Conservation (phyloP, 2,329 filamentous ascomycete genomes). For the Rhynchosporium agropyri region DNA sequence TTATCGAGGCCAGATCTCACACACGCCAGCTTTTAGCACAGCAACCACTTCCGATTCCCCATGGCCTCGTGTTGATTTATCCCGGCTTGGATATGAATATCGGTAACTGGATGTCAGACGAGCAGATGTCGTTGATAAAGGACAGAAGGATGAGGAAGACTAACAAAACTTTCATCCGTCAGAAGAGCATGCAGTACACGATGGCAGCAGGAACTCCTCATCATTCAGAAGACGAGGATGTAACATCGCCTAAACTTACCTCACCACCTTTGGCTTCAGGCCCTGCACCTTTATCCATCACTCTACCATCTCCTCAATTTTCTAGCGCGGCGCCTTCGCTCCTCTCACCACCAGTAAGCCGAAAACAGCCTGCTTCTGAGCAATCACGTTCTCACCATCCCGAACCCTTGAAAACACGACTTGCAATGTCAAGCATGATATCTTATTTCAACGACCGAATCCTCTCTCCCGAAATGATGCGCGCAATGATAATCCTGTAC, state of each 20-base stretch:
- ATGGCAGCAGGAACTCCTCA: constrained; percentile 82
- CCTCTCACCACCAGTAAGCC: constrained; percentile 29
- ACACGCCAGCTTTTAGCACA: constrained; percentile 59
- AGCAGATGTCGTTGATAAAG: constrained; percentile 92
- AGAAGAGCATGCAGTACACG: constrained; percentile 89
- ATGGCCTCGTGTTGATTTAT: constrained; percentile 84
- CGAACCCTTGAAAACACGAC: constrained; percentile 72
- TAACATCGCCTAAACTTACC: constrained; percentile 43
- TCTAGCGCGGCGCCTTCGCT: constrained; percentile 34
- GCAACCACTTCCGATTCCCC: constrained; percentile 69
- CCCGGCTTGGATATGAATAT: constrained; percentile 96
- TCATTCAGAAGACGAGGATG: constrained; percentile 72
- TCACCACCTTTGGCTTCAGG: constrained; percentile 21
- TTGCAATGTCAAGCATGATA: constrained; percentile 95
- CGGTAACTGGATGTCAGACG: constrained; percentile 98
- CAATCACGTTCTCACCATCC: constrained; percentile 53
- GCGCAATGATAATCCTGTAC: constrained; percentile 97
- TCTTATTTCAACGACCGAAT: constrained; percentile 98
- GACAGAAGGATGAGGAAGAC: constrained; percentile 77
- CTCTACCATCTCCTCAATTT: constrained; percentile 34
- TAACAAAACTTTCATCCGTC: constrained; percentile 75
- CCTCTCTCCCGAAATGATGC: constrained; percentile 96
- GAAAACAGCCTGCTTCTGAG: constrained; percentile 16
- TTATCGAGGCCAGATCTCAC: constrained; percentile 72
- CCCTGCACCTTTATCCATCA: constrained; percentile 28